Conservation (phyloP, 768 basidiomycete genomes). For the Pleurotus tuber-regium region DNA sequence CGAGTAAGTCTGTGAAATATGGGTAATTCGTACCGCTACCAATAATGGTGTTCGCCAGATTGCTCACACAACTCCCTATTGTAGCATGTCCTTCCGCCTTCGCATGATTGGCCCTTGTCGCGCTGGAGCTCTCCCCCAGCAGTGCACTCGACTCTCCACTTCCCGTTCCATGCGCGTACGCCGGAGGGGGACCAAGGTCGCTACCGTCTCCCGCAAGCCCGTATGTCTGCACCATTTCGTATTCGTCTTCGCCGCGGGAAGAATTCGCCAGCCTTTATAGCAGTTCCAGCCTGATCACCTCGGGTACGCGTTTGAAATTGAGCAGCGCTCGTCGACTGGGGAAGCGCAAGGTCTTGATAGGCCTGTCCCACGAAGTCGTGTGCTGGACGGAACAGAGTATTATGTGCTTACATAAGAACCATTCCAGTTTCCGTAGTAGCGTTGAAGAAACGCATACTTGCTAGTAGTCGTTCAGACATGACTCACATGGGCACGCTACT, state of each 20-base stretch:
- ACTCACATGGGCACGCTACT: too few species aligned
- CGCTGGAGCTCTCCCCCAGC: constrained; percentile 42
- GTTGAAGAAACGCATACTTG: too few species aligned
- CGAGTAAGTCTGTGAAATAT: constrained; percentile 10
- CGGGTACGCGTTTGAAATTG: too few species aligned
- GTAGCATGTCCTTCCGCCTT: constrained; percentile 65
- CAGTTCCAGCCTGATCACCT: too few species aligned
- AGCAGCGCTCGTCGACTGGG: too few species aligned
- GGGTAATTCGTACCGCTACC: constrained; percentile 66
- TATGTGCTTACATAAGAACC: too few species aligned
- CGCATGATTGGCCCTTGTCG: constrained; percentile 15
- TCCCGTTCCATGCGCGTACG: constrained; percentile 21
- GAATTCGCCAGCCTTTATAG: too few species aligned
- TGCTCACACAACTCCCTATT: constrained; percentile 68
- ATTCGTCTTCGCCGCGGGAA: constrained; percentile 30
- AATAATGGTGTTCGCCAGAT: constrained; percentile 87
- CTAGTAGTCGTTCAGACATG: too few species aligned
- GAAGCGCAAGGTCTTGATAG: too few species aligned
- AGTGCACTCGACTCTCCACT: constrained; percentile 59
- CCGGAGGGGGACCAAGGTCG: constrained; percentile 14
- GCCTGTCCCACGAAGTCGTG: too few species aligned
- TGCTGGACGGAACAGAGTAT: too few species aligned
- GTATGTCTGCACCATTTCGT: constrained; percentile 72
- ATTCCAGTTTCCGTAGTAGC: too few species aligned
- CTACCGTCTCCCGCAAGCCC: constrained; percentile 46